A percentile compares a stretch with the other conserved stretches of the same genome.
These are phyloP conservation scores for Adansonia rubrostipa DNA, from an alignment of 441 rosid species.

Conservation along the genomic window DNA sequence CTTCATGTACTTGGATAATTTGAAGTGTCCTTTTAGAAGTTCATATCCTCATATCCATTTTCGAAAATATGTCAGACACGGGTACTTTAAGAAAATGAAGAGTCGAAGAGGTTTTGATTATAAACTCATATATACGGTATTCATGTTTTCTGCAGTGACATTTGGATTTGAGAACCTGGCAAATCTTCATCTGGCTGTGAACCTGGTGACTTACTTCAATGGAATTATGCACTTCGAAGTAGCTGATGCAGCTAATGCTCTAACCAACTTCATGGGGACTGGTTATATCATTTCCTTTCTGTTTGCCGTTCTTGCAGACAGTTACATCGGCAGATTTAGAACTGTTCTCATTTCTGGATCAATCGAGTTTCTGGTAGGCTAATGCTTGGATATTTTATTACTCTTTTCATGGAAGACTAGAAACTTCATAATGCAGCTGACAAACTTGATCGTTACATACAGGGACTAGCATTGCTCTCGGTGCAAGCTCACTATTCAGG, in stretches of 20 bases:
- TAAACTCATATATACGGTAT: neutral
- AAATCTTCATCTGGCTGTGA: slow-evolving; percentile 52
- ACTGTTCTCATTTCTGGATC: slow-evolving; percentile 48
- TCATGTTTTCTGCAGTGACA: slow-evolving; percentile 38
- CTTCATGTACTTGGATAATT: no score
- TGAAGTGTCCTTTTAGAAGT: no score
- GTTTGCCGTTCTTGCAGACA: slow-evolving; percentile 56
- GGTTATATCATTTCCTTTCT: slow-evolving; percentile 50
- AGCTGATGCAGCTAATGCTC: slow-evolving; percentile 63
- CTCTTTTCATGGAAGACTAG: neutral
- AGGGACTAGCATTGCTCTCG: slow-evolving; percentile 56
- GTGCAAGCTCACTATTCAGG: slow-evolving; percentile 57
- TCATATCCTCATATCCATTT: no score
- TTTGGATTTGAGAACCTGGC: slow-evolving; percentile 56
- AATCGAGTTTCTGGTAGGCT: slow-evolving; percentile 54
- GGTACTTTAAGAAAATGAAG: no score
- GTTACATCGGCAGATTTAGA: slow-evolving; percentile 55
- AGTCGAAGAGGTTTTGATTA: neutral
- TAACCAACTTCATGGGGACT: slow-evolving; percentile 63
- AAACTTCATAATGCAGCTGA: neutral
- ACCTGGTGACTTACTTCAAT: slow-evolving; percentile 58
- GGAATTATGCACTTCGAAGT: slow-evolving; percentile 53
- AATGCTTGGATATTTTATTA: neutral
- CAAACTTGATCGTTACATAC: slow-evolving; percentile 10
- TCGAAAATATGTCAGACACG: no score